Percentiles rank a stretch among this genome's conserved stretches.
Conservation (phyloP, 1,284 basidiomycete genomes). For the Fomes fomentarius region DNA sequence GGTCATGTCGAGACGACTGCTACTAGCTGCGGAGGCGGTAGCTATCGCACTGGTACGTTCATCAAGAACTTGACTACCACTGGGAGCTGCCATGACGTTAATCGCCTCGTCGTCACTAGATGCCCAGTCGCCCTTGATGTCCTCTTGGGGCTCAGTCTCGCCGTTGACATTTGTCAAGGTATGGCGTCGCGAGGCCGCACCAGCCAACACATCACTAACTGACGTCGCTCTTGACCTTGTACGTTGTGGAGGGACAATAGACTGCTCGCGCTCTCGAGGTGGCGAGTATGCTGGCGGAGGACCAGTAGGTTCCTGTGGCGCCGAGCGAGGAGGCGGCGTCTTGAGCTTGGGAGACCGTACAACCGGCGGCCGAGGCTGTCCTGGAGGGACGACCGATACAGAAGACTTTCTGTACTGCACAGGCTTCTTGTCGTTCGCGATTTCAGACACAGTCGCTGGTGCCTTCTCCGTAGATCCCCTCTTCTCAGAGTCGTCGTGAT, state of each 20-base stretch:
- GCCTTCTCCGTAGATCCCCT: slow-evolving; percentile 33
- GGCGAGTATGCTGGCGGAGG: slow-evolving; percentile 61
- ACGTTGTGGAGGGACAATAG: slow-evolving; percentile 35
- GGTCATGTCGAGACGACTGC: slow-evolving; percentile 30
- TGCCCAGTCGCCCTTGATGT: slow-evolving; percentile 67
- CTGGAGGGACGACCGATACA: slow-evolving; percentile 28
- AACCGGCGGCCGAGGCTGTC: slow-evolving; percentile 23
- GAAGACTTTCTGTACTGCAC: slow-evolving; percentile 26
- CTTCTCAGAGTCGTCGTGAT: slow-evolving; percentile 27
- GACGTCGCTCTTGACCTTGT: slow-evolving; percentile 55
- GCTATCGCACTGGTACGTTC: slow-evolving; percentile 73
- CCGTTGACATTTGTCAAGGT: slow-evolving; percentile 31
- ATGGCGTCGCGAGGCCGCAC: slow-evolving; percentile 38
- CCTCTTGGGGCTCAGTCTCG: slow-evolving; percentile 40
- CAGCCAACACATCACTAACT: slow-evolving; percentile 61
- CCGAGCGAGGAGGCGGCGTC: slow-evolving; percentile 28
- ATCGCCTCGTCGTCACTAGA: slow-evolving; percentile 85
- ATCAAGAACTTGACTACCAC: slow-evolving; percentile 77
- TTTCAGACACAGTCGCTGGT: slow-evolving; percentile 42
- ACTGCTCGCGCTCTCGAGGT: slow-evolving; percentile 30
- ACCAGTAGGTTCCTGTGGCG: slow-evolving; percentile 43
- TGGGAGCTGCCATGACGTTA: slow-evolving; percentile 74
- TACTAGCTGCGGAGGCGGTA: slow-evolving; percentile 35
- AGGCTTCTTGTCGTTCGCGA: slow-evolving; percentile 26
- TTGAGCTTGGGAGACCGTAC: slow-evolving; percentile 24